Evolutionary conservation across 1,284 basidiomycete genomes (phyloP), one percentile per base, ranked within the genome.

Genomic region (Termitomyces sp.): DNA sequence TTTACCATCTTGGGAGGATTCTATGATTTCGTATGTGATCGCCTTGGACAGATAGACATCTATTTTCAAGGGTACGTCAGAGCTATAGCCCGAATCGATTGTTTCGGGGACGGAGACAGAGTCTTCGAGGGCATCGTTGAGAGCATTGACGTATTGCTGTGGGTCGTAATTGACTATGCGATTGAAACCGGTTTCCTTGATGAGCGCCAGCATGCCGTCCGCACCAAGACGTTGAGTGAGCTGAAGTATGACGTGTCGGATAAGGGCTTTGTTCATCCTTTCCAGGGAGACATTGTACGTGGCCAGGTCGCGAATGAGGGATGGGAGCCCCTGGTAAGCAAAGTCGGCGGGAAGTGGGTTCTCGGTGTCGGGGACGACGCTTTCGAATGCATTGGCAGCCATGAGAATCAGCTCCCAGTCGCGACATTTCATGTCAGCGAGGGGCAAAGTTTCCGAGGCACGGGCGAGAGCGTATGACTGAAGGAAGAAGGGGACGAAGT

Each of bases 391-490:
- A 10, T 64, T 54, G 6, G 72, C 69, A 34, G 67, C 67, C 39
- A 66, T 64, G 26, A 72, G 55, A n/a, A 75, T 50, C 12, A 68
- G 53, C 45, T 68, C 66, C 73, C 73, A 74, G 40, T 73, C 71
- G 8, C 62, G 52, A 1, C 57, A 2, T 0, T 39, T 58, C 56
- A 74, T 64, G 5, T 64, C 58, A 0, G 52, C 44, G 13, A 61
- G 52, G 0, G 61, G 59, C 15, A 71, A 45, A 3, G 59, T 56
- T 15, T 60, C 61, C 0, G 61, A 49, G 21, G 55, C 59, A 34
- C 61, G 62, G 2, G 68, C 60, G 1, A 63, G 41, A 6, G 62
- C 68, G 53, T 73, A 74, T 1, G 68, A 62, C 30, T 73, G 68
- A n/a, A 74, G 59, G 44, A 70, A 61, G 43, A 59, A 63, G n/a